Evolutionary conservation across 2,329 filamentous ascomycete species (phyloP).

Genomic region (Fusarium stilboides): DNA sequence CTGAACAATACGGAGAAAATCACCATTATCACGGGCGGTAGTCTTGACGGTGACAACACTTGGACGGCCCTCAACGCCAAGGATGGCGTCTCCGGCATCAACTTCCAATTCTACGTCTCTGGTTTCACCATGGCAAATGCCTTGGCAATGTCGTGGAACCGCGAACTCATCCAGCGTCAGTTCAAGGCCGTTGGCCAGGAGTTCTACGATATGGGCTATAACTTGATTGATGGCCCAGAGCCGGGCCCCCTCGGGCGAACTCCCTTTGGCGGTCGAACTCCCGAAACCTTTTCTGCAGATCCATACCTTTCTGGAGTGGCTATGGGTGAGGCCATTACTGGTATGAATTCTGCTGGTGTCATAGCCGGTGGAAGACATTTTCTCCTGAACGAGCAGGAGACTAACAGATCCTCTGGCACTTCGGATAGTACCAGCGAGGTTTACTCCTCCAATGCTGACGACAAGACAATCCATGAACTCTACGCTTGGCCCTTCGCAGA

Average conservation of each 20-base stretch:
- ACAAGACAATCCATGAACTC: slow-evolving; percentile 67
- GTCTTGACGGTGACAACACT: not conserved
- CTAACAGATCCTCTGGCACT: slow-evolving; percentile 74
- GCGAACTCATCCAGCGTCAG: not conserved
- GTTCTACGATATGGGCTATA: not conserved
- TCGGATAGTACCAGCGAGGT: not conserved
- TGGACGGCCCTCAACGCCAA: not conserved
- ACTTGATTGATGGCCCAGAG: not conserved
- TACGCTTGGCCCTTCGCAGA: slow-evolving; percentile 85
- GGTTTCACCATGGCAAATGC: not conserved
- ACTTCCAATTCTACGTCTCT: slow-evolving; percentile 5
- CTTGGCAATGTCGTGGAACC: not conserved
- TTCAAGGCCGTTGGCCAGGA: not conserved
- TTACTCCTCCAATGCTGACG: slow-evolving; percentile 8
- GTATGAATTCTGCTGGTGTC: slow-evolving; percentile 68
- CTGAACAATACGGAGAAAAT: not conserved
- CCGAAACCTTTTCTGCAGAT: slow-evolving; percentile 90
- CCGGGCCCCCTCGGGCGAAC: slow-evolving; percentile 9
- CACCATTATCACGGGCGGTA: slow-evolving; percentile 2
- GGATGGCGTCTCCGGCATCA: not conserved
- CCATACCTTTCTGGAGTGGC: slow-evolving; percentile 87
- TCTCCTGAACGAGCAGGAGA: slow-evolving; percentile 65
- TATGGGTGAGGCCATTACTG: slow-evolving; percentile 81
- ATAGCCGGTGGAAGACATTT: slow-evolving; percentile 68
- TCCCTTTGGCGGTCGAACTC: slow-evolving; percentile 80